A percentile compares a stretch with the other conserved stretches of the same genome.
phyloP scores from a whole-genome alignment of 768 basidiomycete species.

The Nidularia sp. region DNA sequence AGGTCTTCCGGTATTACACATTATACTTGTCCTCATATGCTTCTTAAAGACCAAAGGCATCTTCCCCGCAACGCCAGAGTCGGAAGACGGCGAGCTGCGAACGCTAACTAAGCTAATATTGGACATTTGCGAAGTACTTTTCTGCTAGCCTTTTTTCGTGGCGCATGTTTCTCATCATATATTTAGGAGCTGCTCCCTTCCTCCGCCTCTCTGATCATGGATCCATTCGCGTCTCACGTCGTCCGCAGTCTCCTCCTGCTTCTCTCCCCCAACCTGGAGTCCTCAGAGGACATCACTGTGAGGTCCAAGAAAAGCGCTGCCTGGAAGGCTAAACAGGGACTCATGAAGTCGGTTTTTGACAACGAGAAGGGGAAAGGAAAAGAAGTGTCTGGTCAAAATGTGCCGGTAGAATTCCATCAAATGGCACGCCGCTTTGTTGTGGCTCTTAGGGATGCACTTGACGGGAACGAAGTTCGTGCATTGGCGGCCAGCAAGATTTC shows the following conservation, averaged over 20 bases:
- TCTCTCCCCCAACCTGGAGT: conserved; percentile 58
- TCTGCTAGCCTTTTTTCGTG: conserved; percentile 4
- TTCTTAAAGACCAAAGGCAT: conserved; percentile 47
- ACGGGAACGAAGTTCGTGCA: conserved; percentile 72
- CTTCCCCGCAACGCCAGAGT: conserved; percentile 41
- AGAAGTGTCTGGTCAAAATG: conserved; percentile 14
- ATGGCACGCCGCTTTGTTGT: conserved; percentile 45
- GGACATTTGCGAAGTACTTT: conserved; percentile 59
- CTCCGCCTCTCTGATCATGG: conserved; percentile 65
- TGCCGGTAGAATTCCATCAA: conserved; percentile 46
- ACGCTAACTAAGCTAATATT: conserved; percentile 60
- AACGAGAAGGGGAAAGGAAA: conserved; percentile 35
- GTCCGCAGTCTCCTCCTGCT: conserved; percentile 75
- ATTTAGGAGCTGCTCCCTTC: conserved; percentile 66
- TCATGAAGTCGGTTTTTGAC: conserved; percentile 75
- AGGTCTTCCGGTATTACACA: neutral
- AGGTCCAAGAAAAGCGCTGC: conserved; percentile 84
- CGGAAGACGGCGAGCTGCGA: conserved; percentile 62
- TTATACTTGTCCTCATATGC: neutral
- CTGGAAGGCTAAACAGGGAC: conserved; percentile 79
- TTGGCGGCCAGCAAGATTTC: conserved; percentile 75
- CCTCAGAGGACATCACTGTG: conserved; percentile 34
- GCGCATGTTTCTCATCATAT: neutral
- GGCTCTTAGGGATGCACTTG: conserved; percentile 45
- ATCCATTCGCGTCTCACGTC: conserved; percentile 91